phyloP scores from a whole-genome alignment of 1,284 basidiomycete genomes.

The Wolfiporia cocos region DNA sequence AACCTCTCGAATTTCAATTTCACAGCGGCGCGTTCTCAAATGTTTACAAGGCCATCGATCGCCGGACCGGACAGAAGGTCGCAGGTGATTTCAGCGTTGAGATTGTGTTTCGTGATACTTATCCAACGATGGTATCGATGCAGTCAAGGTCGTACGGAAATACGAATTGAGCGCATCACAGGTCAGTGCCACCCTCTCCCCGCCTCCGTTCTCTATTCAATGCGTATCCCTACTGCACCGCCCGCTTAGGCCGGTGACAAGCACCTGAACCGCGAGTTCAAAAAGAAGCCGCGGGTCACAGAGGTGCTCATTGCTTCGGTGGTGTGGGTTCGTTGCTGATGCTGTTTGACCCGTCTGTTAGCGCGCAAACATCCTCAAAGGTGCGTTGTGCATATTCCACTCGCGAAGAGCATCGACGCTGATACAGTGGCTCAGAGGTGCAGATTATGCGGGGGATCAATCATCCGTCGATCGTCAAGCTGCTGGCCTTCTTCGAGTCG shows the following conservation, averaged over 20 bases:
- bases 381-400: conserved; percentile 28
- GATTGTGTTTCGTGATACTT: no score
- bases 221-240: conserved; percentile 15
- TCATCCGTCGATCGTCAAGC: conserved; percentile 87
- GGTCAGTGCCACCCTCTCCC: conserved; percentile 56
- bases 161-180: conserved; percentile 93
- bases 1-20: no score
- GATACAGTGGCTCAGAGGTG: conserved; percentile 61
- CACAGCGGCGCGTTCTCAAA: conserved; percentile 94
- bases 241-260: conserved; percentile 76
- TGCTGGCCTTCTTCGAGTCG: conserved; percentile 87
- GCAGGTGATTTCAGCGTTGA: conserved; percentile 72
- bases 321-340: conserved; percentile 17
- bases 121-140: no score
- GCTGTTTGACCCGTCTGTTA: conserved; percentile 31
- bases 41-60: conserved; percentile 91
- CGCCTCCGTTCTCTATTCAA: conserved; percentile 26
- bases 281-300: conserved; percentile 93
- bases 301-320: conserved; percentile 63
- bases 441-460: conserved; percentile 98
- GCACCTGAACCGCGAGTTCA: conserved; percentile 88
- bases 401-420: conserved; percentile 1
- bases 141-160: conserved; percentile 97
- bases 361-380: conserved; percentile 98
- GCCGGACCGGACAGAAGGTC: conserved; percentile 73